phyloP scores from a whole-genome alignment of 192 early-diverging fungal species.

The Coemansia sp. region DNA sequence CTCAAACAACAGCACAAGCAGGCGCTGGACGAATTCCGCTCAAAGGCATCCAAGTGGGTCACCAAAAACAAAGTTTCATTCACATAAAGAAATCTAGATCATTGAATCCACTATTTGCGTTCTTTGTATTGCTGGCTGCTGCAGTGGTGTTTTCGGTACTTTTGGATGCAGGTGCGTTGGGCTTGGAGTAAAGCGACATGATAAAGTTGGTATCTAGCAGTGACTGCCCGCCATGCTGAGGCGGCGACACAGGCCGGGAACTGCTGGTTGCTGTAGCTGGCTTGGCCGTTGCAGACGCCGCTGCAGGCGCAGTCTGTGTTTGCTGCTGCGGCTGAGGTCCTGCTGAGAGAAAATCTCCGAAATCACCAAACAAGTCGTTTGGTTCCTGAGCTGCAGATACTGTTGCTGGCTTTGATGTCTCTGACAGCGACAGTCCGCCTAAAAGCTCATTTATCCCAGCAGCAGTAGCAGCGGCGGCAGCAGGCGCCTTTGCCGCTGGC shows the following conservation, averaged over 20 bases:
- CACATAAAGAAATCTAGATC: constrained; percentile 35
- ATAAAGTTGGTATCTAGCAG: constrained; percentile 50
- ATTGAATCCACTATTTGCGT: constrained; percentile 14
- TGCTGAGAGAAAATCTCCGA: constrained; percentile 49
- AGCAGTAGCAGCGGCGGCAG: not conserved
- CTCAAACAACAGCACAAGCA: constrained; percentile 1
- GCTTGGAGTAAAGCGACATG: constrained; percentile 50
- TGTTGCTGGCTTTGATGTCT: constrained; percentile 11
- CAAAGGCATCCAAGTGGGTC: no score
- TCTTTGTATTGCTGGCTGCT: not conserved
- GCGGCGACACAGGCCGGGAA: not conserved
- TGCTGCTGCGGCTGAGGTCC: constrained; percentile 10
- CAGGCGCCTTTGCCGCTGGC: constrained; percentile 1
- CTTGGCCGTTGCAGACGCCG: not conserved
- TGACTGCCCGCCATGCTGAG: constrained; percentile 17
- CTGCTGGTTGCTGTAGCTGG: not conserved
- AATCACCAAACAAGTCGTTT: constrained; percentile 53
- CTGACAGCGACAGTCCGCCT: constrained; percentile 24
- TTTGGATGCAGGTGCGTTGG: constrained; percentile 13
- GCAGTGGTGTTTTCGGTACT: constrained; percentile 3
- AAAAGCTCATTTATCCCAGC: constrained; percentile 24
- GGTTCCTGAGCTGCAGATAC: constrained; percentile 11
- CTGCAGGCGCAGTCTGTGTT: constrained; percentile 14
- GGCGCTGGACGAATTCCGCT: constrained; percentile 2
- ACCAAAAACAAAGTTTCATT: not conserved